Base-by-base conservation (phyloP, 257 asterid genomes). In the Coffea eugenioides region DNA sequence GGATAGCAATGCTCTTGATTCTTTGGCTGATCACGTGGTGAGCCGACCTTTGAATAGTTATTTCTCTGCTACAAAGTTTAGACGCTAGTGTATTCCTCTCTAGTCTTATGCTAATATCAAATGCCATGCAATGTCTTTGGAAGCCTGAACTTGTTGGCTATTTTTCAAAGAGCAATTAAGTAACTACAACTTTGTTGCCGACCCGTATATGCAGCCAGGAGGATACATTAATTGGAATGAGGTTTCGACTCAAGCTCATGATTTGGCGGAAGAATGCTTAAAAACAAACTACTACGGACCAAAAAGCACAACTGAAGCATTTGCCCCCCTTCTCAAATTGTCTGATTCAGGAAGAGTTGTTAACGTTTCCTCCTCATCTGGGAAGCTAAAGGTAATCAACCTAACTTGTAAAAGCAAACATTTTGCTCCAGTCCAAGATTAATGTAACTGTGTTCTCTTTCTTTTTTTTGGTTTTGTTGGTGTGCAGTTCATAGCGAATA, bases 301-400 rank as follows among this genome's bases (percentile, higher is more conserved):
- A 13, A 90, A 84, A 69, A 75, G 79, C 79, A 25, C 84, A 77
- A 81, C 80, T 1, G 83, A 87, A 83, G 83, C 92, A 12, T 73
- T 85, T 8, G 65, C 80, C 91, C 90, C 90, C 20, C 85, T 88
- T 72, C 81, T 90, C 9, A 83, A 72, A 43, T 45, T 54, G 48
- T 89, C 91, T 14, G 71, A 82, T 76, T 87, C 91, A 4, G 90
- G 90, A 9, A 86, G 85, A 71, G 84, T 90, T 54, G 88, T 90
- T 8, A 87, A 90, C 62, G 92, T 89, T 51, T 84, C 93, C 13
- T 88, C 92, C 52, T 10, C 54, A 1, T 6, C 82, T 71, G 94
- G 94, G 34, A 80, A 54, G 80, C 43, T 88, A n/a, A 69, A 43
- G 91, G 93, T 90, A 74, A 31, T 31, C 16, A 15, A 51, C 7